These are phyloP conservation scores for Termitomyces sp. DNA, from an alignment of 768 basidiomycete genomes.

Conservation along the genomic window DNA sequence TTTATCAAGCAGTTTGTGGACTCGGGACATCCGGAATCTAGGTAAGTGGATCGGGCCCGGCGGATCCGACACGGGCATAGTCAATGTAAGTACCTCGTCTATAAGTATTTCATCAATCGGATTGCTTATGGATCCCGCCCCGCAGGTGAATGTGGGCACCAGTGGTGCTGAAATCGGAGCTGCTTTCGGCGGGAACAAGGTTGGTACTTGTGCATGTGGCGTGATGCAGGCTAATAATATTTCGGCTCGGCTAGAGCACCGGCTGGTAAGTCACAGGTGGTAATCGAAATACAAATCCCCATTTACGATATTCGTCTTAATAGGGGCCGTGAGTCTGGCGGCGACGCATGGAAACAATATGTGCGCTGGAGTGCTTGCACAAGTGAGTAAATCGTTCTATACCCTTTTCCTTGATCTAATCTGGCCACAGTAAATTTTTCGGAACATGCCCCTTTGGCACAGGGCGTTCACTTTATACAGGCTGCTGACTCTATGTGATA, in stretches of 20 bases:
- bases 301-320: conserved; percentile 14
- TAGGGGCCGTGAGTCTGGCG: conserved; percentile 95
- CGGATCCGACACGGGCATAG: conserved; percentile 90
- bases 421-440: conserved; percentile 73
- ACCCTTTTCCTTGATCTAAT: background rate
- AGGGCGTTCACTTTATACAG: conserved; percentile 80
- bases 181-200: conserved; percentile 95
- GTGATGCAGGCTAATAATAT: conserved; percentile 17
- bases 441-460: conserved; percentile 84
- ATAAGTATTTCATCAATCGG: conserved; percentile 1
- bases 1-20: conserved; percentile 91
- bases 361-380: conserved; percentile 92
- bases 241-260: conserved; percentile 54
- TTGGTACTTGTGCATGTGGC: conserved; percentile 25
- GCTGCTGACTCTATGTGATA: no score
- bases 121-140: conserved; percentile 5
- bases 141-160: conserved; percentile 55
- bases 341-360: conserved; percentile 99
- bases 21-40: conserved; percentile 75
- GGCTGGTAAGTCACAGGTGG: conserved; percentile 58
- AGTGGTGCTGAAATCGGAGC: conserved; percentile 67
- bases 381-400: conserved; percentile 27
- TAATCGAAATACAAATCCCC: conserved; percentile 1
- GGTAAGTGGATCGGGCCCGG: conserved; percentile 91
- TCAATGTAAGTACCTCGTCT: conserved; percentile 59